Percentiles rank a stretch among this genome's conserved stretches.
phyloP scores from a whole-genome alignment of 768 basidiomycete species.

The Rubroboletus satanas region DNA sequence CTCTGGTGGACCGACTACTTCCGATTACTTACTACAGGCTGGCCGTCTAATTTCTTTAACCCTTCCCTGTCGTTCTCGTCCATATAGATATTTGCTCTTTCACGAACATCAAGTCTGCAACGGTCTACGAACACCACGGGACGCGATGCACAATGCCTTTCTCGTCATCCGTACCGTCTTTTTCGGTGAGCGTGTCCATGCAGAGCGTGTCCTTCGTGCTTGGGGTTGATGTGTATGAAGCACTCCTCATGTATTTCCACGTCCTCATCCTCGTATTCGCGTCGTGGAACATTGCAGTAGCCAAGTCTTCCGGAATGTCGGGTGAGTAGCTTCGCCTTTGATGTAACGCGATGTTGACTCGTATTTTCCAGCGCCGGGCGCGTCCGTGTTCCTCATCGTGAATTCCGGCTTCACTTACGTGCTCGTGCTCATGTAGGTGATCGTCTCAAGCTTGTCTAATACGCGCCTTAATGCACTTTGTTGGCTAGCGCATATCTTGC shows the following conservation, averaged over 20 bases:
- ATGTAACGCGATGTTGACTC: neutral
- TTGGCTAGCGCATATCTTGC: conserved; percentile 30
- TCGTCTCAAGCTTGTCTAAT: neutral
- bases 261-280: conserved; percentile 53
- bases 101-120: conserved; percentile 11
- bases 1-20: conserved; percentile 19
- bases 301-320: conserved; percentile 32
- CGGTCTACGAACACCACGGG: conserved; percentile 1
- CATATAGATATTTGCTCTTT: conserved; percentile 6
- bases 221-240: conserved; percentile 13
- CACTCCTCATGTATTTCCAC: conserved; percentile 48
- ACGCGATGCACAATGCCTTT: conserved; percentile 48
- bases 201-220: neutral
- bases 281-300: conserved; percentile 51
- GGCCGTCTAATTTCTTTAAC: conserved; percentile 7
- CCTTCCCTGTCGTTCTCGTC: neutral
- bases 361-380: conserved; percentile 38
- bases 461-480: neutral
- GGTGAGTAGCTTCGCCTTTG: conserved; percentile 30
- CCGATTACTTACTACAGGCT: conserved; percentile 9
- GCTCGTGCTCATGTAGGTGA: conserved; percentile 32
- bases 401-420: conserved; percentile 38
- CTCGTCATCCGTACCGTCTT: conserved; percentile 53
- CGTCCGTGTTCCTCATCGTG: conserved; percentile 47
- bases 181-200: conserved; percentile 43